These are phyloP conservation scores for Spergularia azorica DNA, from an alignment of 179 eudicot genomes.

Conservation along the genomic window DNA sequence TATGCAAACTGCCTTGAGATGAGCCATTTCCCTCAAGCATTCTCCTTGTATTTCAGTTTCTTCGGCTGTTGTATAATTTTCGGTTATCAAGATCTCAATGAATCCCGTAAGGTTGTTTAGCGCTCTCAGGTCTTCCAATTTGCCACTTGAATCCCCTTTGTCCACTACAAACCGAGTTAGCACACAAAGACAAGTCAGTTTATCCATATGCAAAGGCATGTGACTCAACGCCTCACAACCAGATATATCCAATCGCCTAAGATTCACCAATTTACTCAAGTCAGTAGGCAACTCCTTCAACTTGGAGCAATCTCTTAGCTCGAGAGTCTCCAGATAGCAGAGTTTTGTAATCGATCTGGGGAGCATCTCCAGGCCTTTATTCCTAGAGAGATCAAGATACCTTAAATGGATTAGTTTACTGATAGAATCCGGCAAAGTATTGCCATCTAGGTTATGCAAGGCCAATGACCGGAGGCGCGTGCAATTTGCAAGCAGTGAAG, in stretches of 20 bases:
- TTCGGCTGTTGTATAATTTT: background rate
- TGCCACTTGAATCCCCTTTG: slow-evolving; percentile 1
- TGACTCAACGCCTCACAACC: slow-evolving; percentile 7
- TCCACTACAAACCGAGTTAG: slow-evolving; percentile 14
- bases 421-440: slow-evolving; percentile 16
- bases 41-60: background rate
- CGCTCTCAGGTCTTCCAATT: slow-evolving; percentile 15
- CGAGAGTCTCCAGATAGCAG: slow-evolving; percentile 22
- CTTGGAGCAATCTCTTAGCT: background rate
- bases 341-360: slow-evolving; percentile 21
- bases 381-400: slow-evolving; percentile 26
- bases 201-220: slow-evolving; percentile 22
- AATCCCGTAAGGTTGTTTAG: slow-evolving; percentile 10
- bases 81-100: background rate
- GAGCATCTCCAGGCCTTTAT: background rate
- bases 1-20: slow-evolving; percentile 10
- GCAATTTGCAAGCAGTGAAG: slow-evolving; percentile 14
- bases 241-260: slow-evolving; percentile 12
- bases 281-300: slow-evolving; percentile 26
- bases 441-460: background rate
- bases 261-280: slow-evolving; percentile 10
- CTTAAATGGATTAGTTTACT: slow-evolving; percentile 30
- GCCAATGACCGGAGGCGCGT: slow-evolving; percentile 30
- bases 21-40: background rate
- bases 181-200: slow-evolving; percentile 10